Base-by-base conservation (phyloP, 2,329 filamentous ascomycete genomes). In the Colletotrichum sublineola region DNA sequence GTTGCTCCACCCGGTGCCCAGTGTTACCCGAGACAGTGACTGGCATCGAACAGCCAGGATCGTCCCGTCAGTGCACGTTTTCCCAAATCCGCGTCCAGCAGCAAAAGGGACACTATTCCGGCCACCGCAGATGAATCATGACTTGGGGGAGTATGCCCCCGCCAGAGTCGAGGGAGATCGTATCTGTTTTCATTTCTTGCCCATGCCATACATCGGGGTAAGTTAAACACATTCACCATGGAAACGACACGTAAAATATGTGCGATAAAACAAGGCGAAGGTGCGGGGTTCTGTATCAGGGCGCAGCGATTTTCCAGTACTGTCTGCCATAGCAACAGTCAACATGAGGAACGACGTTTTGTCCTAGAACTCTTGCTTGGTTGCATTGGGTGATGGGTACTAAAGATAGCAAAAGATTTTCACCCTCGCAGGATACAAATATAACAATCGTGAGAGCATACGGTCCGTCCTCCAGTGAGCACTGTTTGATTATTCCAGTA, bases 341-440 rank as follows among this genome's bases (percentile, higher is more conserved):
- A 20, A 46, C 12, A 14, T 24, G n/a, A 9, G n/a, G 9, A 38
- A 52, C 33, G 20, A 8, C 8, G 9, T 12, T n/a, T 42, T 4
- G 14, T 56, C 46, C 31, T 60, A 24, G n/a, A 40, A 55, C 38
- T 42, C 29, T 71, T 57, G 56, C 48, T 66, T 56, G 40, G 44
- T 67, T 29, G 8, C n/a, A 60, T 62, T 55, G 62, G 36, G 29
- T 53, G 31, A 20, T 31, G 36, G 48, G 68, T 42, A 73, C 61
- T 42, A 36, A 52, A 62, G 42, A 50, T 62, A 40, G 67, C 67
- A 57, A 36, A 20, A 69, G 40, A 36, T 63, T 63, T 38, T 40
- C 44, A 64, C 53, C 60, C 67, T 67, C 50, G 15, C 56, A 56
- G 44, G 55, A 44, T 67, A 73, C 42, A 71, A 63, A 57, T 66